Percentiles rank a stretch among this genome's conserved stretches.
These are phyloP conservation scores for Leccinum variicolor DNA, from an alignment of 768 basidiomycete genomes.

Conservation along the genomic window DNA sequence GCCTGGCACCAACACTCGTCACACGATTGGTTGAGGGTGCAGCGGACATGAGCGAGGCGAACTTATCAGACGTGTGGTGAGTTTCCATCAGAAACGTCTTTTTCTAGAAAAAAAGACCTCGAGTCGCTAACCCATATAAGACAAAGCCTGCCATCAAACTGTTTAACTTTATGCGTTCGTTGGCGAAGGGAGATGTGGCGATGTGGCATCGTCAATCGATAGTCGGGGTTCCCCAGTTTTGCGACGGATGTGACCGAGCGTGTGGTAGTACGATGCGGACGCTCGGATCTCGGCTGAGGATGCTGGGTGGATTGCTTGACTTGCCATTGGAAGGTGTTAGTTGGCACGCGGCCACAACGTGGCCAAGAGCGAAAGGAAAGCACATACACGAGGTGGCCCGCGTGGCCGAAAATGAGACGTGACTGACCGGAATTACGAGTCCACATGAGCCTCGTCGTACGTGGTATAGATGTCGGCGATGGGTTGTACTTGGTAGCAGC, in stretches of 20 bases:
- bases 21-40: slow-evolving; percentile 21
- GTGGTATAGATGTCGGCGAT: not conserved
- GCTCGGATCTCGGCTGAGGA: slow-evolving; percentile 26
- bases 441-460: not conserved
- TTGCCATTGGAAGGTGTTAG: not conserved
- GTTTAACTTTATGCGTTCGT: slow-evolving; percentile 24
- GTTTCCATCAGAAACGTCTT: slow-evolving; percentile 24
- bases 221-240: slow-evolving; percentile 10
- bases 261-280: slow-evolving; percentile 32
- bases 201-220: not conserved
- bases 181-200: slow-evolving; percentile 17
- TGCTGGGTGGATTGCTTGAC: slow-evolving; percentile 29
- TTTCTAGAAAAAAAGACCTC: slow-evolving; percentile 25
- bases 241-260: slow-evolving; percentile 26
- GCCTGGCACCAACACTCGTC: slow-evolving; percentile 6
- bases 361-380: not conserved
- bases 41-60: slow-evolving; percentile 16
- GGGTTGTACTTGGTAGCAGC: not conserved
- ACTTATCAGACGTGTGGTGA: slow-evolving; percentile 27
- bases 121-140: slow-evolving; percentile 12
- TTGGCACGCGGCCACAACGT: not conserved
- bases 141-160: slow-evolving; percentile 35
- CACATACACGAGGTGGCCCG: not conserved
- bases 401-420: not conserved
- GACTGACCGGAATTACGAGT: not conserved